Base-by-base conservation (phyloP, 257 asterid species). In the Eustoma russellianum region DNA sequence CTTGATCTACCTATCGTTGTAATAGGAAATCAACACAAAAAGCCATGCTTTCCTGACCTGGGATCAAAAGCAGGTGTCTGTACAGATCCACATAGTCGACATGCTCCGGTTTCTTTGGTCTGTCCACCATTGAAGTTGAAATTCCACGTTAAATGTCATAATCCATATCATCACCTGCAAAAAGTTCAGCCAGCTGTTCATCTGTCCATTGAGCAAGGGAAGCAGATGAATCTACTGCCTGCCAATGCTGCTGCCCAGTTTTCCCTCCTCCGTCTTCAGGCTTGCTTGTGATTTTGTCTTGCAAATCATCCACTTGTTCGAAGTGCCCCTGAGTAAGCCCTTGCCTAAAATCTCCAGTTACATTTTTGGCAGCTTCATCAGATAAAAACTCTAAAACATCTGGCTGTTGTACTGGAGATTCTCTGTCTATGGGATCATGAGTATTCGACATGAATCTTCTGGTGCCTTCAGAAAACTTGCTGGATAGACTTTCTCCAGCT, bases 171-270 rank as follows among this genome's bases (percentile, higher is more conserved):
- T 66, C 82, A n/a, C 55, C 66, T 12, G 74, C 79, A 74, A 83
- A 86, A 62, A 90, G 93, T 63, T 83, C 78, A 13, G 70, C 74
- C 43, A 90, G 83, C 62, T 83, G 96, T 60, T 83, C 88, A 50
- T 90, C 97, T 10, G 94, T 89, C 95, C 95, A 89, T 48, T 71
- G 55, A 18, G 83, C 85, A 56, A 76, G 67, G 57, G 80, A 65
- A 52, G 81, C 53, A 47, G 75, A 74, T 33, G 63, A 43, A 50
- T 45, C 17, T 50, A 16, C 46, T 63, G 72, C 73, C 46, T 62
- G 90, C 60, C 51, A 68, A 67, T 65, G 79, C 55, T 34, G 68
- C 71, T 62, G 70, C 48, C 34, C 72, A 59, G 51, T 68, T 50
- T 50, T 59, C 44, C 45, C 64, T 49, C 52, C 68, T 55, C 18